These are phyloP conservation scores for Leccinum angustisporum DNA, from an alignment of 1,284 basidiomycete genomes.

Conservation along the genomic window DNA sequence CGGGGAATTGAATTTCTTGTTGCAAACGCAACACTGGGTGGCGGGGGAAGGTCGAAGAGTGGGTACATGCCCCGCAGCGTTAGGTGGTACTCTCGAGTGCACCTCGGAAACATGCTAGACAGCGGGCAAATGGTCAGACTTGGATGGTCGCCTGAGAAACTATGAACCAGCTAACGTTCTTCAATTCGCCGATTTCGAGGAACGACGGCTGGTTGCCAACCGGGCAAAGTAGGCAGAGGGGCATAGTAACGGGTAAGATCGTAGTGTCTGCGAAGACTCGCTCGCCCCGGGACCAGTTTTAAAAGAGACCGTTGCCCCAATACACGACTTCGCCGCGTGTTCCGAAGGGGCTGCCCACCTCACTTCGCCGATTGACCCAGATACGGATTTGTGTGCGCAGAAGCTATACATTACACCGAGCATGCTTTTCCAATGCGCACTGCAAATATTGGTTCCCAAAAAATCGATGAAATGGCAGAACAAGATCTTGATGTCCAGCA, in stretches of 20 bases:
- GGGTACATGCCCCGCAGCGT: not conserved
- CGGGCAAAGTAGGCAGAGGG: conserved; percentile 31
- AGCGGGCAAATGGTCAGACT: conserved; percentile 11
- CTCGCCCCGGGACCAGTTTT: conserved; percentile 23
- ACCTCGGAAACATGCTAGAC: conserved; percentile 26
- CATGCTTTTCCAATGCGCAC: conserved; percentile 32
- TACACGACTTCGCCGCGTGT: conserved; percentile 37
- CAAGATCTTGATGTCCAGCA: conserved; percentile 1
- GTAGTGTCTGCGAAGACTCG: conserved; percentile 16
- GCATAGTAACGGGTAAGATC: conserved; percentile 25
- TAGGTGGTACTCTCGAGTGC: conserved; percentile 15
- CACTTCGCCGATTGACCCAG: conserved; percentile 23
- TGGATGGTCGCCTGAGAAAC: not conserved
- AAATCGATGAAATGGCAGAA: conserved; percentile 5
- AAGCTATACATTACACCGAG: conserved; percentile 18
- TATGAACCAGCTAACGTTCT: conserved; percentile 17
- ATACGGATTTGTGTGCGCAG: conserved; percentile 25
- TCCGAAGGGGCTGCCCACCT: conserved; percentile 29
- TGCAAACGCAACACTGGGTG: conserved; percentile 26
- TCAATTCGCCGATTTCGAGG: conserved; percentile 16
- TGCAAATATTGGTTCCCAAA: conserved; percentile 10
- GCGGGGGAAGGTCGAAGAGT: conserved; percentile 5
- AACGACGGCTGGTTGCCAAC: conserved; percentile 25
- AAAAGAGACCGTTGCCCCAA: conserved; percentile 35
- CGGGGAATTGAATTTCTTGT: conserved; percentile 26